phyloP scores from a whole-genome alignment of 192 early-diverging fungal genomes.

The Chytriomyces hyalinus region DNA sequence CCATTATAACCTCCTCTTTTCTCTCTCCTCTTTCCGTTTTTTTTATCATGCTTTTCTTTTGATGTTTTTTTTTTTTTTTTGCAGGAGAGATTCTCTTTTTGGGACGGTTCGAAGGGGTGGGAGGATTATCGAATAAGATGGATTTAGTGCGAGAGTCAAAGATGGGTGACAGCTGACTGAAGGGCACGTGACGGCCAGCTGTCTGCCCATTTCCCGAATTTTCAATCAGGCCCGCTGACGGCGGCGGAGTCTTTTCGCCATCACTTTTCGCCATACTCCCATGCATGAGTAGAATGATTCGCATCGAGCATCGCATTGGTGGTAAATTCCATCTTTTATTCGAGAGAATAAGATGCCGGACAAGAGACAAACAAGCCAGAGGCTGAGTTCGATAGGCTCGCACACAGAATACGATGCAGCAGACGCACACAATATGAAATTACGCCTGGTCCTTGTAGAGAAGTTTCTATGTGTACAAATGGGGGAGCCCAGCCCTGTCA shows the following conservation, averaged over 20 bases:
- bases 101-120: neutral
- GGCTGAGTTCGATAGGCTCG: neutral
- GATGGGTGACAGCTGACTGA: constrained; percentile 60
- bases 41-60: constrained; percentile 11
- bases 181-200: too few species aligned
- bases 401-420: neutral
- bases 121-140: neutral
- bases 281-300: too few species aligned
- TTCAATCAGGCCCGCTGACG: too few species aligned
- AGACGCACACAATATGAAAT: neutral
- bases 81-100: neutral
- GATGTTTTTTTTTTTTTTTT: constrained; percentile 18
- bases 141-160: neutral
- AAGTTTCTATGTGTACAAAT: constrained; percentile 23
- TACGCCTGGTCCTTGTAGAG: constrained; percentile 28
- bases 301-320: too few species aligned
- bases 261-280: too few species aligned
- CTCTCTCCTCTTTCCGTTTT: neutral
- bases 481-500: neutral
- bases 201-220: too few species aligned
- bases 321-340: too few species aligned
- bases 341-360: too few species aligned
- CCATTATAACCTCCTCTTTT: constrained; percentile 3
- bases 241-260: too few species aligned
- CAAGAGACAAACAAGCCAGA: too few species aligned